Evolutionary conservation across 2,329 filamentous ascomycete species (phyloP), one percentile per base, ranked within the genome.

Genomic region (Epichloe sp.): DNA sequence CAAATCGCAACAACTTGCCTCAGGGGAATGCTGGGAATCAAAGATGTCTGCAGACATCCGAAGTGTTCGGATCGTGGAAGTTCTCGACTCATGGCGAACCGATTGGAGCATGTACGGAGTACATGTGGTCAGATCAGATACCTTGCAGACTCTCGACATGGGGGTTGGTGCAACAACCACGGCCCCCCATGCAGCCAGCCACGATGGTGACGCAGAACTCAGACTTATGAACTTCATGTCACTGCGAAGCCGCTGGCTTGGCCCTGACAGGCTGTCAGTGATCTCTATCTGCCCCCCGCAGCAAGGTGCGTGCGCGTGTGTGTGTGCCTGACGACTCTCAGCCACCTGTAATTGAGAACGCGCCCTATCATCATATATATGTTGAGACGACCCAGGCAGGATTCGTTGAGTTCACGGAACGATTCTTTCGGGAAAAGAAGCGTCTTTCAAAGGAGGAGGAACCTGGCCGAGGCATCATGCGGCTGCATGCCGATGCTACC

Each of bases 141-240:
- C 43, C 42, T 36, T 52, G 49, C 52, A 53, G 49, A 36, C 7
- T 8, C 23, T 49, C 19, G 43, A 52, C 46, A 54, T 38, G 52
- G 49, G 14, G 37, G 14, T 35, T 35, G 44, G 5, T 11, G 34
- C 17, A 21, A 23, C 35, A 21, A n/a, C 7, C 8, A 31, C 8
- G 8, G 3, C 15, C 23, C 15, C 15, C 21, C 50, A 48, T 50
- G 52, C 50, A 49, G 52, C 52, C 49, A 51, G 48, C 52, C 49
- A 51, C 45, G 35, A 34, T 45, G 43, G 43, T 45, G 37, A 41
- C 21, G 37, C 17, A 31, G 36, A 17, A 17, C 26, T 45, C 10
- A 2, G 12, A 15, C 17, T 31, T 21, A 7, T 7, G 6, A 10
- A 21, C 26, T 12, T 41, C n/a, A 46, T 19, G 31, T 36, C 2